Percentiles rank a stretch among this genome's conserved stretches.
phyloP scores from a whole-genome alignment of 306 rosid species.

The Mimosa pudica region DNA sequence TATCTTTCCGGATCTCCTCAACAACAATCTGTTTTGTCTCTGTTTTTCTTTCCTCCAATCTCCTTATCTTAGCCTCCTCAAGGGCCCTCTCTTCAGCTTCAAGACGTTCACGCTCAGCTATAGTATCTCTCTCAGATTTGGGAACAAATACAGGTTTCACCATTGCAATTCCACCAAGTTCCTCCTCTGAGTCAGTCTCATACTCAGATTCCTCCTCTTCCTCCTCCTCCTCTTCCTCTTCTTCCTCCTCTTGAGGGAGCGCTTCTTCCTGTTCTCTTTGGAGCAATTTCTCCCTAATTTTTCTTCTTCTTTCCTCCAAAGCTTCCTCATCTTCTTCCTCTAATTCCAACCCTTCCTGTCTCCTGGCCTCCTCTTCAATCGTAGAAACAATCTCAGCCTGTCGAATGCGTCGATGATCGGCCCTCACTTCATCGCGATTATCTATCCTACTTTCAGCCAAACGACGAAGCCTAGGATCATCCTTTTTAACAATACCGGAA shows the following conservation, averaged over 20 bases:
- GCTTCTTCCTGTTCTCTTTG: conserved; percentile 90
- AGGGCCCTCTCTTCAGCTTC: conserved; percentile 86
- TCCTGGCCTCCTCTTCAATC: conserved; percentile 83
- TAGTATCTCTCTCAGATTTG: conserved; percentile 85
- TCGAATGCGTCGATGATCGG: conserved; percentile 87
- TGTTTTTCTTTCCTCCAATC: conserved; percentile 76
- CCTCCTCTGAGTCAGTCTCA: conserved; percentile 94
- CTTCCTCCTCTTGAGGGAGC: conserved; percentile 69
- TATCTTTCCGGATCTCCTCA: conserved; percentile 90
- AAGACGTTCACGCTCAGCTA: conserved; percentile 91
- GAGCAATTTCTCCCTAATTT: conserved; percentile 69
- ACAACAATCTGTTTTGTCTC: conserved; percentile 92
- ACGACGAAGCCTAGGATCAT: conserved; percentile 83
- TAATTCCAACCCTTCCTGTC: conserved; percentile 83
- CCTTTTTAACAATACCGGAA: conserved; percentile 51
- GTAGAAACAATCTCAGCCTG: conserved; percentile 94
- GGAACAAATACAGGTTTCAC: conserved; percentile 97
- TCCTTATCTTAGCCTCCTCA: conserved; percentile 73
- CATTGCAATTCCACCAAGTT: conserved; percentile 81
- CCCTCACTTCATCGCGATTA: conserved; percentile 87
- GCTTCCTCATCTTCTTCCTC: conserved; percentile 82
- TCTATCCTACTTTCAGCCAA: conserved; percentile 80
- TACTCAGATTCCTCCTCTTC: conserved; percentile 90
- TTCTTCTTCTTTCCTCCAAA: conserved; percentile 75
- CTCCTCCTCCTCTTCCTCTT: conserved; percentile 68